Evolutionary conservation across 2,329 filamentous ascomycete genomes (phyloP), one percentile per base, ranked within the genome.

Genomic region (Colletotrichum tanaceti): DNA sequence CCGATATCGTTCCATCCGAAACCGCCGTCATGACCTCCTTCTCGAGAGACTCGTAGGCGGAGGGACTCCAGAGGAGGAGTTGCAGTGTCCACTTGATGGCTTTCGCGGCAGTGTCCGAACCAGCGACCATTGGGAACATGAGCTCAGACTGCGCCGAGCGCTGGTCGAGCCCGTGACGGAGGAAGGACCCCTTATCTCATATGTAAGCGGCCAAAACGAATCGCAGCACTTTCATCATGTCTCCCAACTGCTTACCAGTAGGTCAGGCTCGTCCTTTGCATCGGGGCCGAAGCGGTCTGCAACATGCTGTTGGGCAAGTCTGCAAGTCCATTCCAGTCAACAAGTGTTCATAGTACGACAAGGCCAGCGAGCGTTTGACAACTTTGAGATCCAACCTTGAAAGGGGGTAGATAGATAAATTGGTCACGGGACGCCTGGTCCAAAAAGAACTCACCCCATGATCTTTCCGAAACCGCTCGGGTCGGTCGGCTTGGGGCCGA

Each of bases 41-140:
- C 39, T 83, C 82, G 0, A 90, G 76, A 3, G 80, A 81, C 1
- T 72, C 50, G 55, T 85, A 84, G 0, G 83, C 78, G 0, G 77
- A 75, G 0, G 85, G 84, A 38, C 82, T 84, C 0, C 81, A 84
- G 4, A 85, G 79, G 54, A 89, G 75, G 71, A 85, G 81, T 9
- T 88, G 79, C 49, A 89, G 62, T 0, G 80, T 84, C 20, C 82
- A 78, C 1, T 86, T 82, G 28, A 82, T 75, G 0, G 73, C 75
- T 0, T 72, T 76, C 0, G 79, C 75, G 0, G 75, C 74, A 1
- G 80, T 80, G 9, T 82, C 80, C 9, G 76, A 75, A 13, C 79
- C 80, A 1, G 78, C 79, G 16, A 81, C 44, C 64, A 67, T 64
- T 5, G 59, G 64, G 18, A 67, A 67, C 64, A 67, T 67, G n/a